Percentiles rank a stretch among this genome's conserved stretches.
These are phyloP conservation scores for Pirum gemmata DNA, from an alignment of 78 protist genomes.

Conservation along the genomic window DNA sequence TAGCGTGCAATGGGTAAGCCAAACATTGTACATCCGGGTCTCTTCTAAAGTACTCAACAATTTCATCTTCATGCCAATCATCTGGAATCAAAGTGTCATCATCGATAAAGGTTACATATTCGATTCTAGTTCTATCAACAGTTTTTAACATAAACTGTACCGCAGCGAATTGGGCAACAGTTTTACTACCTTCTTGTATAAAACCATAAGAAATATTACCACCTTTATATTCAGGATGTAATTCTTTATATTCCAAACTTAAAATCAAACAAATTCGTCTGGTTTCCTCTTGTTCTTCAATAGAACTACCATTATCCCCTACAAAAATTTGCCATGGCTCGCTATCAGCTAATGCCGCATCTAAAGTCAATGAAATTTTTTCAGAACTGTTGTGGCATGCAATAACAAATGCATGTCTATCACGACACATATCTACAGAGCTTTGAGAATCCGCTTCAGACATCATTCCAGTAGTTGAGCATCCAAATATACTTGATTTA, in stretches of 20 bases:
- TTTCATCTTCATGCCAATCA: not conserved
- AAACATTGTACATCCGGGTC: not conserved
- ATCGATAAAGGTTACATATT: slow-evolving; percentile 33
- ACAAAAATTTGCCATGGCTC: slow-evolving; percentile 43
- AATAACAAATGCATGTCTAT: slow-evolving; percentile 23
- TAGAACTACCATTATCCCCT: slow-evolving; percentile 24
- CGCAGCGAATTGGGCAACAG: slow-evolving; percentile 36
- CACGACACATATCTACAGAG: too few relatives aligned
- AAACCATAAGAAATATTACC: not conserved
- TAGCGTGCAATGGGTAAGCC: too few relatives aligned
- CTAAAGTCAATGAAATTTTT: not conserved
- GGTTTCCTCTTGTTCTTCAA: not conserved
- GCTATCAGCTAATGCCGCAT: not conserved
- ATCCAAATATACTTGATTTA: too few relatives aligned
- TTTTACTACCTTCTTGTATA: slow-evolving; percentile 23
- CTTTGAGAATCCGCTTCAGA: too few relatives aligned
- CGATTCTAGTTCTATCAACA: not conserved
- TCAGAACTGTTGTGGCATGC: slow-evolving; percentile 19
- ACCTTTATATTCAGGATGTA: slow-evolving; percentile 12
- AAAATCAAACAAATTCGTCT: not conserved
- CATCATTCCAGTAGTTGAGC: too few relatives aligned
- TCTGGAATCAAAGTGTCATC: slow-evolving; percentile 39
- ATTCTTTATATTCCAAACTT: not conserved
- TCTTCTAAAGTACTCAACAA: not conserved
- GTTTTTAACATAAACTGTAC: not conserved